Evolutionary conservation across 1,284 basidiomycete species (phyloP).

Genomic region (Tilletia setariae): DNA sequence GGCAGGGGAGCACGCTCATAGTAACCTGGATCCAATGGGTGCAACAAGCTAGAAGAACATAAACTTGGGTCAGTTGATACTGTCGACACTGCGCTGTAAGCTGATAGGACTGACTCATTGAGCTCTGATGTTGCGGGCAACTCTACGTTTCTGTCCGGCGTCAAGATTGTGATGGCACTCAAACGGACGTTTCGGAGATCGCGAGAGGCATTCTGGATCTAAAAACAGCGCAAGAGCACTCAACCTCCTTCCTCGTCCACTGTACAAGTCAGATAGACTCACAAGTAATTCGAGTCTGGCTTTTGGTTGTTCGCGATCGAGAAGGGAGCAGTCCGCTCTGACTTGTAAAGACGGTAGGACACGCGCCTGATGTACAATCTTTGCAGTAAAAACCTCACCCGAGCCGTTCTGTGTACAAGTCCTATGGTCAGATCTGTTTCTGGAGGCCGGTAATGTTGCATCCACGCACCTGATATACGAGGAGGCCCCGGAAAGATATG

Average conservation of each 20-base stretch:
- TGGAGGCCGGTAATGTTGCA: background rate
- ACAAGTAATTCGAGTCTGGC: background rate
- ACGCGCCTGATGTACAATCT: background rate
- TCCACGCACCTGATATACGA: slow-evolving; percentile 17
- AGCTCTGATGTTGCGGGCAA: background rate
- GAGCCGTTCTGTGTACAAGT: background rate
- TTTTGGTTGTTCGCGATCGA: background rate
- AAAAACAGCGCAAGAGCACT: background rate
- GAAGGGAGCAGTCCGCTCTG: slow-evolving; percentile 4
- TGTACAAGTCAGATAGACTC: background rate
- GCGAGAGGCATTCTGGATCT: background rate
- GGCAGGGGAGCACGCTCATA: background rate
- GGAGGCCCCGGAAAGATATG: slow-evolving; percentile 9
- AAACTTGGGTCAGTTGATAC: too few relatives aligned
- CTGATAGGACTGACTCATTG: too few relatives aligned
- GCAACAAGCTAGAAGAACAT: background rate
- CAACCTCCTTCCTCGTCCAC: too few relatives aligned
- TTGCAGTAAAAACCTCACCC: slow-evolving; percentile 4
- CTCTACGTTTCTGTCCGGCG: background rate
- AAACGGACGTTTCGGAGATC: background rate
- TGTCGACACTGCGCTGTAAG: too few relatives aligned
- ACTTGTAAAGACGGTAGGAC: slow-evolving; percentile 15
- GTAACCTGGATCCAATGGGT: background rate
- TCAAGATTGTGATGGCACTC: background rate
- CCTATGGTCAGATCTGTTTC: background rate